Base-by-base conservation (phyloP, 768 basidiomycete genomes). In the Melanogaster broomeanus region DNA sequence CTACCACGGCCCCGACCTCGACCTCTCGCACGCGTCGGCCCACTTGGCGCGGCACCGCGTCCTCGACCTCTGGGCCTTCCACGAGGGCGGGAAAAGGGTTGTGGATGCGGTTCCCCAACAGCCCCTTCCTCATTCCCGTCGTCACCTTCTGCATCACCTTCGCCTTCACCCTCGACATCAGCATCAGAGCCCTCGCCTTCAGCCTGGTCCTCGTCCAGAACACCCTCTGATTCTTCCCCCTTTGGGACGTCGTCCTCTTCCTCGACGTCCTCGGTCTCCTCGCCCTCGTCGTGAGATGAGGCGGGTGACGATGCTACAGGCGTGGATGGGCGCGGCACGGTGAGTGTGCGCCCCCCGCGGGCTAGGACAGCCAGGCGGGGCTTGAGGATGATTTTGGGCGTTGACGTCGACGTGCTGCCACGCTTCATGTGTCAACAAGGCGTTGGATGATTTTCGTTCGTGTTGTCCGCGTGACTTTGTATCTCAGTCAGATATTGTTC, bases 1-100 rank as follows among this genome's bases (percentile, higher is more conserved):
- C 74, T 68, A 35, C 77, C 77, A 8, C 77, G 66, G 1, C 76
- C 77, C 31, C 79, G 70, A 3, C 69, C 69, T 8, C 57, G 52
- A 0, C 56, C 73, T 40, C 65, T 68, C 6, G 65, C 70, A 27
- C 70, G 62, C 19, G 69, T 70, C 4, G 73, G 69, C 13, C 67
- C 72, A 48, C 47, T 58, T 45, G 56, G 57, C 6, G 59, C 53
- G n/a, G 52, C 47, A 12, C 70, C 56, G 55, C 76, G 71, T 1
- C 69, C 67, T 37, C 76, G 66, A 38, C 73, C 68, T 53, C 72
- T 58, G 38, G 79, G 70, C 52, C 72, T 59, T 42, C 71, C 67
- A 53, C 78, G 56, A 49, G 73, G 52, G 24, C 74, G 61, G 35
- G 66, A 62, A 5, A 63, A 63, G 24, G 68, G 53, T 43, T 58